A percentile compares a stretch with the other conserved stretches of the same genome.
phyloP scores from a whole-genome alignment of 2,329 filamentous ascomycete genomes.

The Aspergillus costaricaensis region DNA sequence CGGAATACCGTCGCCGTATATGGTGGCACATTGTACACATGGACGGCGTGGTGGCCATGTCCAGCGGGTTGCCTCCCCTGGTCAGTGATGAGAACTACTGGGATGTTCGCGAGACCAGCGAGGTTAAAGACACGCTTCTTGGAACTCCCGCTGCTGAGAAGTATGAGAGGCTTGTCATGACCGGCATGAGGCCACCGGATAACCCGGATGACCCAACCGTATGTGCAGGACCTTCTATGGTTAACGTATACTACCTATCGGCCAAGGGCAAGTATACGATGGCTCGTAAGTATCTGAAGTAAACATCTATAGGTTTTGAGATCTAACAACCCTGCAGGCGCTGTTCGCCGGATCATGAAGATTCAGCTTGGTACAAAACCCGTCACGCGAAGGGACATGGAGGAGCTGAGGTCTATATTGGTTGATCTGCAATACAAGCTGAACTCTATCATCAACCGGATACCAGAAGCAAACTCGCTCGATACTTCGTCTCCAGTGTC shows the following conservation, averaged over 20 bases:
- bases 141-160: conserved; percentile 40
- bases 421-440: conserved; percentile 45
- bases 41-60: conserved; percentile 53
- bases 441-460: conserved; percentile 46
- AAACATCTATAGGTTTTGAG: neutral
- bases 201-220: conserved; percentile 44
- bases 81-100: conserved; percentile 51
- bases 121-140: conserved; percentile 49
- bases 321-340: conserved; percentile 30
- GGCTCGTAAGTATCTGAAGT: conserved; percentile 39
- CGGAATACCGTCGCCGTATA: conserved; percentile 48
- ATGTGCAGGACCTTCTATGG: conserved; percentile 44
- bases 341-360: conserved; percentile 46
- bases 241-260: conserved; percentile 47
- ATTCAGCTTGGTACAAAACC: conserved; percentile 49
- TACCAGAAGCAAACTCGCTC: conserved; percentile 36
- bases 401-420: conserved; percentile 45
- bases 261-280: conserved; percentile 49
- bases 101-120: conserved; percentile 50
- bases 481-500: conserved; percentile 22
- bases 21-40: conserved; percentile 55
- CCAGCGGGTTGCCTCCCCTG: conserved; percentile 50
- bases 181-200: conserved; percentile 38
- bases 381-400: conserved; percentile 47
- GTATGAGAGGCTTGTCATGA: conserved; percentile 39